Percentiles rank a stretch among this genome's conserved stretches.
phyloP scores from a whole-genome alignment of 495 filamentous ascomycete species.

The Hypoxylon perforatum region DNA sequence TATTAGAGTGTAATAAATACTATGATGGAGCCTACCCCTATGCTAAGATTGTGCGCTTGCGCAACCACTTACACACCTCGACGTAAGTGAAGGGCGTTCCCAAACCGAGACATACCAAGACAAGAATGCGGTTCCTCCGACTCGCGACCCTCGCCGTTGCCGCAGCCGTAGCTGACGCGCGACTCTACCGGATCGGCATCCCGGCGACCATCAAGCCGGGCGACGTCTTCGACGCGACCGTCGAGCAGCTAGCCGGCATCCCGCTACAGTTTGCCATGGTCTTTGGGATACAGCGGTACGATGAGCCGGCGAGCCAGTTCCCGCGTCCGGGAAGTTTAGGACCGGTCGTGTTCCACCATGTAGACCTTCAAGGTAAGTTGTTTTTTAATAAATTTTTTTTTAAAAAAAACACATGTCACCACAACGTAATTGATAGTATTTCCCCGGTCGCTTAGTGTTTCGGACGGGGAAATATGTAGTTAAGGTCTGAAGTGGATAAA shows the following conservation, averaged over 20 bases:
- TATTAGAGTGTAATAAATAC: slow-evolving; percentile 1
- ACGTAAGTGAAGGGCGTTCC: no score
- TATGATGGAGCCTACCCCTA: neutral
- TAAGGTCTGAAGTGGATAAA: neutral
- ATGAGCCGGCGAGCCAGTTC: neutral
- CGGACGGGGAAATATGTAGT: neutral
- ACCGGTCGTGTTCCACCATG: neutral
- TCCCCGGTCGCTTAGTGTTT: neutral
- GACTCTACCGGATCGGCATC: slow-evolving; percentile 12
- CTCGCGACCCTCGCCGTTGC: neutral
- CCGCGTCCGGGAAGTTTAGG: slow-evolving; percentile 7
- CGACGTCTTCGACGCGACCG: slow-evolving; percentile 9
- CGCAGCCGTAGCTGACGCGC: neutral
- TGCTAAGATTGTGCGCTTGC: neutral
- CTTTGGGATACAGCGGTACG: slow-evolving; percentile 6
- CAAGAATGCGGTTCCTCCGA: neutral
- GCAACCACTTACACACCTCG: no score
- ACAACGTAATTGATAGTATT: no score
- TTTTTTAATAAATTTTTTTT: no score
- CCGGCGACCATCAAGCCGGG: slow-evolving; percentile 15
- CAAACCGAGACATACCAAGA: no score
- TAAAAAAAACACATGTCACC: no score
- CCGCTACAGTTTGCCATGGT: slow-evolving; percentile 5
- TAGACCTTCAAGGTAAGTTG: slow-evolving; percentile 11
- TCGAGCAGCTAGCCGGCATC: slow-evolving; percentile 1